Percentiles rank a stretch among this genome's conserved stretches.
Evolutionary conservation across 495 filamentous ascomycete genomes (phyloP).

Genomic region (Lasiosphaeris hirsuta): DNA sequence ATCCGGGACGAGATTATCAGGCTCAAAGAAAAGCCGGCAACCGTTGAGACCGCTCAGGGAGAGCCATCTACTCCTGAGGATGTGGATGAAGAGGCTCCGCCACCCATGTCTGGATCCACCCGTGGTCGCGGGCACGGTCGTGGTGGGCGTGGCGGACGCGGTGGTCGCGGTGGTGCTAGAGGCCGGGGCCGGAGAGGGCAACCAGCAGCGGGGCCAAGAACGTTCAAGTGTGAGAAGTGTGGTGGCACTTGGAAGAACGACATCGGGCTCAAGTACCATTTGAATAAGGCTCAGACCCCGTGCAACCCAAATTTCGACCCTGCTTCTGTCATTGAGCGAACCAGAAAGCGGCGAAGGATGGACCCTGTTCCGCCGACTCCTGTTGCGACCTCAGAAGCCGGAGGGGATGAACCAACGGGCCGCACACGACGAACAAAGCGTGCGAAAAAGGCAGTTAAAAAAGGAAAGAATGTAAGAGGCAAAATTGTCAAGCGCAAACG

Average conservation of each 20-base stretch:
- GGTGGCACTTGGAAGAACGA: conserved; percentile 50
- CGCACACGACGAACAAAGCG: conserved; percentile 10
- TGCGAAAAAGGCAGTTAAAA: conserved; percentile 4
- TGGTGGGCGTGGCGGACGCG: conserved; percentile 19
- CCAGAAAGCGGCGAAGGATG: conserved; percentile 24
- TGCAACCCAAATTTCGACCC: conserved; percentile 52
- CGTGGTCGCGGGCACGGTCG: conserved; percentile 17
- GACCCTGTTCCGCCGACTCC: conserved; percentile 20
- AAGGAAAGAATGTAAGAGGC: not conserved
- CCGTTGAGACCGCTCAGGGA: not conserved
- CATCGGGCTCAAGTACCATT: conserved; percentile 52
- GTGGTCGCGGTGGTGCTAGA: conserved; percentile 11
- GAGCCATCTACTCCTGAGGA: conserved; percentile 10
- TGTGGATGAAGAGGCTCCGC: conserved; percentile 5
- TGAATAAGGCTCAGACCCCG: conserved; percentile 41
- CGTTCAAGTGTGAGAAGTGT: conserved; percentile 45
- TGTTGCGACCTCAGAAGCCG: conserved; percentile 32
- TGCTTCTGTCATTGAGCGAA: conserved; percentile 19
- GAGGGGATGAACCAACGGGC: conserved; percentile 32
- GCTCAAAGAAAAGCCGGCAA: not conserved
- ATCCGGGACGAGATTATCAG: conserved; percentile 14
- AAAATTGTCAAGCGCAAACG: too few relatives aligned
- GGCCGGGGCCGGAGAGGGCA: conserved; percentile 15
- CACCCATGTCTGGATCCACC: not conserved
- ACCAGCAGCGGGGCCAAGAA: conserved; percentile 19